Evolutionary conservation across 2,329 filamentous ascomycete species (phyloP).

Genomic region (Epichloe scottii): DNA sequence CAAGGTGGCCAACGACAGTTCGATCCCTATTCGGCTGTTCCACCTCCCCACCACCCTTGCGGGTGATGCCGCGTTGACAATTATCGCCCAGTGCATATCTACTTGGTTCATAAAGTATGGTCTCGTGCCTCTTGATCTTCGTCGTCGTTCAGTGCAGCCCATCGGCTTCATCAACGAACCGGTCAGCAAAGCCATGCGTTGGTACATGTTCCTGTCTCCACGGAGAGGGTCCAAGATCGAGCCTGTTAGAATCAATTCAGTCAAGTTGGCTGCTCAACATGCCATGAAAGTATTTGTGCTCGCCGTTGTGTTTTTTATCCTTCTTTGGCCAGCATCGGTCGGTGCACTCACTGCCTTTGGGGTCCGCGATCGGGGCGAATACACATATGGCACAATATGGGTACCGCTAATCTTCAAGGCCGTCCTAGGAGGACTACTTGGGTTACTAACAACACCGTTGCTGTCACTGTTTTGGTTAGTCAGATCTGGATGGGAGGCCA

Average conservation of each 20-base stretch:
- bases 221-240: background rate
- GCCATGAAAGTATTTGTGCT: constrained; percentile 16
- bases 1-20: background rate
- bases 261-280: constrained; percentile 15
- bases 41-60: background rate
- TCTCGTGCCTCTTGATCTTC: constrained; percentile 35
- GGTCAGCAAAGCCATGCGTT: constrained; percentile 20
- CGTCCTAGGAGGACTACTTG: constrained; percentile 33
- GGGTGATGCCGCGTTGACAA: constrained; percentile 29
- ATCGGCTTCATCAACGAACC: constrained; percentile 32
- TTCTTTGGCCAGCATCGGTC: constrained; percentile 32
- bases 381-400: constrained; percentile 30
- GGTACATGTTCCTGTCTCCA: constrained; percentile 28
- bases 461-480: constrained; percentile 39
- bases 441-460: constrained; percentile 32
- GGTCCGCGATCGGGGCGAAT: constrained; percentile 26
- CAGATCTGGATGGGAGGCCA: constrained; percentile 31
- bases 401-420: constrained; percentile 37
- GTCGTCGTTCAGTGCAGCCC: constrained; percentile 30
- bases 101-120: constrained; percentile 38
- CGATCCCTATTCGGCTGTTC: background rate
- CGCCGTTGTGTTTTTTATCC: constrained; percentile 24
- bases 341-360: constrained; percentile 30
- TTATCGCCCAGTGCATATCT: constrained; percentile 35
- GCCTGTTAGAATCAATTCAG: background rate